phyloP scores from a whole-genome alignment of 768 basidiomycete species.

The Serendipita vermifera region DNA sequence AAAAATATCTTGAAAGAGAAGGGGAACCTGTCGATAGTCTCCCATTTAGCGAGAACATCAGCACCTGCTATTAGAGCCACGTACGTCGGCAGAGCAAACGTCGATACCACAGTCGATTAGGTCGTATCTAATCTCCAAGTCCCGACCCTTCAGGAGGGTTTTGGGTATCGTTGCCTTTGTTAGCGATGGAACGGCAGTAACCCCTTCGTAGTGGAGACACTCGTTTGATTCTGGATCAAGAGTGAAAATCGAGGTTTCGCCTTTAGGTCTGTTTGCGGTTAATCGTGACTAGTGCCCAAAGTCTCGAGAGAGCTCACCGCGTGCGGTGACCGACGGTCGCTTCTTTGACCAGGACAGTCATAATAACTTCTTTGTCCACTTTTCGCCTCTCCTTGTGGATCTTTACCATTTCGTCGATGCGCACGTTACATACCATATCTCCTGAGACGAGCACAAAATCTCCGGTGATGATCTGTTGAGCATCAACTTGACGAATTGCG shows the following conservation, averaged over 20 bases:
- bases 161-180: constrained; percentile 56
- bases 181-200: constrained; percentile 55
- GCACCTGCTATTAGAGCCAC: too few species aligned
- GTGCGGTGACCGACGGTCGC: constrained; percentile 56
- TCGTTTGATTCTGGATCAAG: constrained; percentile 63
- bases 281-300: neutral
- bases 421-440: constrained; percentile 86
- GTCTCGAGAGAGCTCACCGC: constrained; percentile 34
- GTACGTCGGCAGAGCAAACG: constrained; percentile 84
- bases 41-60: constrained; percentile 2
- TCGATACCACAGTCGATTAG: constrained; percentile 82
- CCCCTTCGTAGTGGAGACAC: constrained; percentile 74
- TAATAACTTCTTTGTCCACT: constrained; percentile 82
- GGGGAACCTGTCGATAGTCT: constrained; percentile 55
- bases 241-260: constrained; percentile 67
- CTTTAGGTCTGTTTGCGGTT: constrained; percentile 38
- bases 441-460: constrained; percentile 89
- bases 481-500: constrained; percentile 88
- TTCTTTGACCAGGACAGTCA: constrained; percentile 91
- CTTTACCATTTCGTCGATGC: constrained; percentile 77
- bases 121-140: constrained; percentile 80
- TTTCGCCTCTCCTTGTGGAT: constrained; percentile 79
- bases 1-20: constrained; percentile 96
- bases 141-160: constrained; percentile 60
- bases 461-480: constrained; percentile 73